phyloP scores from a whole-genome alignment of 2,329 filamentous ascomycete species.

The Ophiostoma himal-ulmi region DNA sequence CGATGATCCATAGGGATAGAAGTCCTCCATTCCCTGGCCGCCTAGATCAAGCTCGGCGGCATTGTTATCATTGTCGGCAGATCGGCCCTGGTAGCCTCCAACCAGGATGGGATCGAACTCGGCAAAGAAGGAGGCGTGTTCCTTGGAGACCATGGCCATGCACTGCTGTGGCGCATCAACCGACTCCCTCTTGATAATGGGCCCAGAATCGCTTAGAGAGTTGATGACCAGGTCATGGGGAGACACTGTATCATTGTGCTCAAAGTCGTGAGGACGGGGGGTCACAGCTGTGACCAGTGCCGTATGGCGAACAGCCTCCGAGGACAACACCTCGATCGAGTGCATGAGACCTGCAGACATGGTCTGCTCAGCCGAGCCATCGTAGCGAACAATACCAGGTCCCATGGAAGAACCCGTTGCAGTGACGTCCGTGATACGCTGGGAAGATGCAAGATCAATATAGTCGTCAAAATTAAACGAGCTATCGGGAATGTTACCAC shows the following conservation, averaged over 20 bases:
- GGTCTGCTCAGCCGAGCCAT: not conserved
- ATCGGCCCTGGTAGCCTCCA: not conserved
- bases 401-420: not conserved
- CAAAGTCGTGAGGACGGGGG: not conserved
- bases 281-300: not conserved
- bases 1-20: slow-evolving; percentile 5
- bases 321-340: not conserved
- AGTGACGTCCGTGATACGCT: not conserved
- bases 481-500: not conserved
- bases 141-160: not conserved
- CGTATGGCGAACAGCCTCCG: not conserved
- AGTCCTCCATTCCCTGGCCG: not conserved
- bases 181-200: not conserved
- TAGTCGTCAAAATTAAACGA: slow-evolving; percentile 14
- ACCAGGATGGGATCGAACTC: not conserved
- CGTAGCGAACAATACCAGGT: not conserved
- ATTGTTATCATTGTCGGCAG: not conserved
- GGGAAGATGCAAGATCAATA: not conserved
- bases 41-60: not conserved
- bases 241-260: slow-evolving; percentile 16
- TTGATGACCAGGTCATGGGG: slow-evolving; percentile 10
- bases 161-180: not conserved
- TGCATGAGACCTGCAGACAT: not conserved
- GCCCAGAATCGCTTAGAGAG: not conserved
- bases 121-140: not conserved